Evolutionary conservation across 768 basidiomycete genomes (phyloP).

Genomic region (Mycena galericulata): DNA sequence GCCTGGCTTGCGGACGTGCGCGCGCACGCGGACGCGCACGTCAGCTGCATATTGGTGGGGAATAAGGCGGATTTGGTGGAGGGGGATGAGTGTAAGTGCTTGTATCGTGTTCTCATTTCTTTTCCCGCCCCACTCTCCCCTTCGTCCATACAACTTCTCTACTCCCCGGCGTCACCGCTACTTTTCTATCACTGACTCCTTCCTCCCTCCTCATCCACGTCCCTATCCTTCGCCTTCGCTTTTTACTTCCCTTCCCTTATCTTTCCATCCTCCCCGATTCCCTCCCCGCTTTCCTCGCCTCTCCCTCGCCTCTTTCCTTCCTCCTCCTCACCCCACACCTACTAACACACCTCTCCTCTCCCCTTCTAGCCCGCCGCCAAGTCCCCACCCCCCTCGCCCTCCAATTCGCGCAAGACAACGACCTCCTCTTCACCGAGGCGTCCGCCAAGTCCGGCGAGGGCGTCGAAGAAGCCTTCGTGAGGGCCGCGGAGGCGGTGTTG

Average conservation of each 20-base stretch:
- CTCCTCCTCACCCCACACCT: too few species aligned
- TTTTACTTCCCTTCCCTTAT: too few species aligned
- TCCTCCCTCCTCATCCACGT: too few species aligned
- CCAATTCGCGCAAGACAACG: slow-evolving; percentile 81
- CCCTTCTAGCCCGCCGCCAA: slow-evolving; percentile 59
- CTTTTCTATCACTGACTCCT: too few species aligned
- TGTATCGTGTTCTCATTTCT: too few species aligned
- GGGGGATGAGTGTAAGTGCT: slow-evolving; percentile 41
- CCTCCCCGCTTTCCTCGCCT: not conserved
- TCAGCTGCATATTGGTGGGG: slow-evolving; percentile 91
- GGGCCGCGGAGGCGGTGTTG: slow-evolving; percentile 80
- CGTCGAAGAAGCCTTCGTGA: slow-evolving; percentile 83
- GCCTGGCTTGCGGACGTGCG: slow-evolving; percentile 90
- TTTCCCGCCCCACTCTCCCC: too few species aligned
- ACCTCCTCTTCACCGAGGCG: slow-evolving; percentile 88
- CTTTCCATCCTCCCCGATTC: too few species aligned
- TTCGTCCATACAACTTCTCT: too few species aligned
- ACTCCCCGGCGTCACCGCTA: too few species aligned
- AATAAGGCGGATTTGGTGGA: slow-evolving; percentile 89
- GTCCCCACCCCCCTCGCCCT: slow-evolving; percentile 79
- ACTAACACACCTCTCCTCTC: slow-evolving; percentile 30
- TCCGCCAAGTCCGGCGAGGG: slow-evolving; percentile 89
- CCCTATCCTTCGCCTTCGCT: too few species aligned
- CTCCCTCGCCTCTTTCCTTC: too few species aligned
- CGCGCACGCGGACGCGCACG: slow-evolving; percentile 88